Evolutionary conservation across 2,329 filamentous ascomycete genomes (phyloP).

Genomic region (Colletotrichum magnum): DNA sequence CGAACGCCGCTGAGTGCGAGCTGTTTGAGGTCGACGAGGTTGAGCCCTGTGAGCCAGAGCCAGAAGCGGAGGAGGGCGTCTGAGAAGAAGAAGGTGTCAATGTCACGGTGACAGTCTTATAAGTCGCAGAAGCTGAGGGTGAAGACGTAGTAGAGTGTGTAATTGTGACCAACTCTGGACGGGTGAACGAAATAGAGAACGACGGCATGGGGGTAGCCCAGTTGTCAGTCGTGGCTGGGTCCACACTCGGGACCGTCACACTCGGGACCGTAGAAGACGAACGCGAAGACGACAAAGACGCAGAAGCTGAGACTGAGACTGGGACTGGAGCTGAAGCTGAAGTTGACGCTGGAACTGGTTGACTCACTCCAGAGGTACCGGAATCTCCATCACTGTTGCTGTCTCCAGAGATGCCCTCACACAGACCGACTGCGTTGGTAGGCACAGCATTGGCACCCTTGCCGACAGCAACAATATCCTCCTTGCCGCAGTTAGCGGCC

Average conservation of each 20-base stretch:
- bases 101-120: slow-evolving; percentile 7
- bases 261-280: too few relatives aligned
- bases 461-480: slow-evolving; percentile 55
- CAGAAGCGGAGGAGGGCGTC: slow-evolving; percentile 1
- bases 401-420: slow-evolving; percentile 46
- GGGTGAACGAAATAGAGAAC: background rate
- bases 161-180: background rate
- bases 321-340: background rate
- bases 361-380: slow-evolving; percentile 23
- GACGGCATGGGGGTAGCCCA: background rate
- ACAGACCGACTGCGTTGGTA: slow-evolving; percentile 50
- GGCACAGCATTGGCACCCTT: slow-evolving; percentile 51
- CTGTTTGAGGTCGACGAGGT: slow-evolving; percentile 5
- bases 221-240: too few relatives aligned
- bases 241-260: too few relatives aligned
- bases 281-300: too few relatives aligned
- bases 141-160: background rate
- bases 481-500: slow-evolving; percentile 56
- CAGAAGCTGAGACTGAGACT: background rate
- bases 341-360: slow-evolving; percentile 4
- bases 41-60: background rate
- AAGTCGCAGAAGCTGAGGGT: background rate
- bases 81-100: slow-evolving; percentile 14
- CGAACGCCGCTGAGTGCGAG: slow-evolving; percentile 20
- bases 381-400: slow-evolving; percentile 8